phyloP scores from a whole-genome alignment of 208 protist species.

The Leishmania braziliensis region DNA sequence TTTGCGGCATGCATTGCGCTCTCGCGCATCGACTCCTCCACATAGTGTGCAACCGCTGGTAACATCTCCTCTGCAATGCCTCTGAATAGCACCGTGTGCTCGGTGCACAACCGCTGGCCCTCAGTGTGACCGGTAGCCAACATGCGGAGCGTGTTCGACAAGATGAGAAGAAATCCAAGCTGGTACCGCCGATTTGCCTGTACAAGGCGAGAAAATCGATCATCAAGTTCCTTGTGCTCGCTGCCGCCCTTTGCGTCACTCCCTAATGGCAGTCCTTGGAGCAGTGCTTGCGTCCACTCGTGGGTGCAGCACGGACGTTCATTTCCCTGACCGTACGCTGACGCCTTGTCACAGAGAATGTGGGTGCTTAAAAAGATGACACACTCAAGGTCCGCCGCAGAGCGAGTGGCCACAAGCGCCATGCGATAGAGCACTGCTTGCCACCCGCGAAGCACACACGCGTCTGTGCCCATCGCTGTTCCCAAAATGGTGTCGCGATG shows the following conservation, averaged over 20 bases:
- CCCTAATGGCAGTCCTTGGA: constrained; percentile 21
- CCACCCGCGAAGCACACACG: constrained; percentile 36
- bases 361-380: constrained; percentile 60
- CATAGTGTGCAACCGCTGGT: constrained; percentile 41
- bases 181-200: constrained; percentile 50
- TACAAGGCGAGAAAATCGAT: constrained; percentile 19
- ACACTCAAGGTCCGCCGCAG: constrained; percentile 25
- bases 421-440: constrained; percentile 55
- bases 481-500: background rate
- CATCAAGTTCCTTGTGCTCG: constrained; percentile 3
- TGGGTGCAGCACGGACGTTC: constrained; percentile 72
- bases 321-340: constrained; percentile 79
- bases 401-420: constrained; percentile 31
- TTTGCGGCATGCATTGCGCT: background rate
- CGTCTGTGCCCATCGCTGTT: background rate
- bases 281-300: constrained; percentile 66
- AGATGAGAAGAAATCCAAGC: constrained; percentile 64
- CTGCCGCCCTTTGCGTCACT: background rate
- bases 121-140: constrained; percentile 32
- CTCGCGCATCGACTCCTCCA: constrained; percentile 35
- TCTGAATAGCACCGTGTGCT: constrained; percentile 44
- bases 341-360: constrained; percentile 61
- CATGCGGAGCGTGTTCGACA: constrained; percentile 56
- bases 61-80: constrained; percentile 41
- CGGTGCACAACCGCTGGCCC: constrained; percentile 49